These are phyloP conservation scores for Gracilaria vermiculophylla DNA, from an alignment of 23 red algal species.

Conservation along the genomic window DNA sequence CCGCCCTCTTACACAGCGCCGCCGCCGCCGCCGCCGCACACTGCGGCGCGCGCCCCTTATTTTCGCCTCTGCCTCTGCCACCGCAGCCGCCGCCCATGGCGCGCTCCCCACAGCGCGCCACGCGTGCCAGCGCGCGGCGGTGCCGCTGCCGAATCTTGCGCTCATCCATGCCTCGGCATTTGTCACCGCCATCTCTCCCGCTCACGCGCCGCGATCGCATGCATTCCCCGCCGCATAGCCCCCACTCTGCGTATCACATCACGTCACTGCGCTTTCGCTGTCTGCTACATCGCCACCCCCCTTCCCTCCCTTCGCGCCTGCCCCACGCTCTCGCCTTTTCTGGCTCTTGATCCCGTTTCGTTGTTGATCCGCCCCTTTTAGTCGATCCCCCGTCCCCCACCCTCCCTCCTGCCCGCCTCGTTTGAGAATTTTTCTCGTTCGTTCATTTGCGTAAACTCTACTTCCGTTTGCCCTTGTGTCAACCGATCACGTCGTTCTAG, in stretches of 20 bases:
- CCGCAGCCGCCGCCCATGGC: neutral
- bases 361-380: neutral
- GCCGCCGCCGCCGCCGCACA: neutral
- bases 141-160: neutral
- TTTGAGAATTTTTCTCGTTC: neutral
- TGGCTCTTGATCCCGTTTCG: neutral
- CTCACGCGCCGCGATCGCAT: neutral
- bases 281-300: neutral
- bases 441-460: too few species aligned
- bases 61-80: neutral
- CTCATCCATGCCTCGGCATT: neutral
- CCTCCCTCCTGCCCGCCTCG: neutral
- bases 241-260: neutral
- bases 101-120: neutral
- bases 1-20: neutral
- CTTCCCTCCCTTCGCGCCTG: neutral
- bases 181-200: too few species aligned
- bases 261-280: neutral
- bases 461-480: too few species aligned
- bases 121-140: neutral
- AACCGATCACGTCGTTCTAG: too few species aligned
- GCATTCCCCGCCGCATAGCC: neutral
- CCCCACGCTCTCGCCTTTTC: neutral
- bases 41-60: neutral
- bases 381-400: too few species aligned